phyloP scores from a whole-genome alignment of 441 rosid genomes.

The Adansonia rubrostipa region DNA sequence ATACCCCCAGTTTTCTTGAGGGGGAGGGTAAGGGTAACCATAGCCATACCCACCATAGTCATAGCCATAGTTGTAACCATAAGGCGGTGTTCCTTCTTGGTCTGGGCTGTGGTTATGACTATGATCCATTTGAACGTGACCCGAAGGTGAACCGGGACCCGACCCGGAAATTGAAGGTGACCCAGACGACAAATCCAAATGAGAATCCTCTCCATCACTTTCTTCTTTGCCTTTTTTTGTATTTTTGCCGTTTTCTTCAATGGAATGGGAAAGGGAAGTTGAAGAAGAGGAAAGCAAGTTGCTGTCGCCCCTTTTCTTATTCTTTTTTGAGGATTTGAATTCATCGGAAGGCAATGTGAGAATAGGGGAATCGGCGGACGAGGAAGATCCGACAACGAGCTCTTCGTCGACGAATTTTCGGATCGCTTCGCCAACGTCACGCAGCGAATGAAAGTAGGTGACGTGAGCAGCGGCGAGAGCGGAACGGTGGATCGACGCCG shows the following conservation, averaged over 20 bases:
- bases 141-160: slow-evolving; percentile 49
- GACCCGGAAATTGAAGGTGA: slow-evolving; percentile 58
- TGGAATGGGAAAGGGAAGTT: slow-evolving; percentile 67
- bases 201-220: slow-evolving; percentile 56
- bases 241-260: slow-evolving; percentile 27
- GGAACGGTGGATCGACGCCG: slow-evolving; percentile 67
- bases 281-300: slow-evolving; percentile 58
- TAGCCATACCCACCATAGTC: slow-evolving; percentile 31
- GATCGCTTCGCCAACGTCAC: slow-evolving; percentile 78
- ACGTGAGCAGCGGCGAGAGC: slow-evolving; percentile 86
- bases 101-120: slow-evolving; percentile 27
- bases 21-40: slow-evolving; percentile 39
- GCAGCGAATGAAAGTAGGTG: slow-evolving; percentile 67
- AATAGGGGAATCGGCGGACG: slow-evolving; percentile 65
- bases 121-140: slow-evolving; percentile 24
- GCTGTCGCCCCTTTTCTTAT: slow-evolving; percentile 23
- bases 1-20: slow-evolving; percentile 46
- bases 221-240: slow-evolving; percentile 30
- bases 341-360: slow-evolving; percentile 78
- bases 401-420: slow-evolving; percentile 79
- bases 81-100: slow-evolving; percentile 25
- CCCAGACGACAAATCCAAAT: slow-evolving; percentile 68
- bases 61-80: slow-evolving; percentile 28
- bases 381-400: slow-evolving; percentile 47
- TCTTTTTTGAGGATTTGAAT: slow-evolving; percentile 47